A percentile compares a stretch with the other conserved stretches of the same genome.
Conservation (phyloP, 169 alveolate genomes). For the Plasmodium sp. region DNA sequence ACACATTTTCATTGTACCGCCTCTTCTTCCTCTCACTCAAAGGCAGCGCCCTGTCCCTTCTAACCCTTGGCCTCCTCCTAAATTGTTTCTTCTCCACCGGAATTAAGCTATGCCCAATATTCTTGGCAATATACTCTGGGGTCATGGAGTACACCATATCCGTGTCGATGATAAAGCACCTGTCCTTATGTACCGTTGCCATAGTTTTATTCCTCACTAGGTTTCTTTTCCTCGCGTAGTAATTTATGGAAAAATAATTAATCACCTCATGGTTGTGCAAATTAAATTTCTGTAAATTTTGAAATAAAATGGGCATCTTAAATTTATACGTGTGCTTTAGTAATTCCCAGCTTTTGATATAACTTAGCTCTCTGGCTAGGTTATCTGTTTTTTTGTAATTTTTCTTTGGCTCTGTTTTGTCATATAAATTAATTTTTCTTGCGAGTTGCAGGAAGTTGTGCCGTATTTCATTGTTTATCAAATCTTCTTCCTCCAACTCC, state of each 20-base stretch:
- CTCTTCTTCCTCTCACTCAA: neutral
- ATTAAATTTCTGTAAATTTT: constrained; percentile 15
- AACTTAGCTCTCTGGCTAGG: constrained; percentile 24
- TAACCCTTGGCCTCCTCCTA: neutral
- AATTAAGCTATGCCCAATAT: constrained; percentile 10
- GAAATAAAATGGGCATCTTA: constrained; percentile 42
- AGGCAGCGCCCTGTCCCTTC: neutral
- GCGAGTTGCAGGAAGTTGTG: neutral
- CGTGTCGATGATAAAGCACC: constrained; percentile 46
- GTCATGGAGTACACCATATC: constrained; percentile 70
- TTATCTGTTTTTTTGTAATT: constrained; percentile 19
- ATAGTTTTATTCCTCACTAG: constrained; percentile 16
- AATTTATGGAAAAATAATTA: constrained; percentile 19
- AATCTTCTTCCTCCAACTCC: constrained; percentile 36
- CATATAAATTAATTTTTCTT: constrained; percentile 29
- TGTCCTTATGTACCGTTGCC: neutral
- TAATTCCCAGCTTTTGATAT: constrained; percentile 28
- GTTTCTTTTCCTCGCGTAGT: neutral
- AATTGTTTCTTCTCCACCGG: neutral
- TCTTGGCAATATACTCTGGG: constrained; percentile 29
- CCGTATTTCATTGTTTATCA: constrained; percentile 6
- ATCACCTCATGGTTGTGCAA: constrained; percentile 11
- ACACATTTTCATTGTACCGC: neutral
- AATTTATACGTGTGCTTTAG: constrained; percentile 45
- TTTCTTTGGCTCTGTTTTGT: constrained; percentile 13